A percentile compares a stretch with the other conserved stretches of the same genome.
Evolutionary conservation across 73 alveolate species (phyloP).

Genomic region (Paramecium primaurelia): DNA sequence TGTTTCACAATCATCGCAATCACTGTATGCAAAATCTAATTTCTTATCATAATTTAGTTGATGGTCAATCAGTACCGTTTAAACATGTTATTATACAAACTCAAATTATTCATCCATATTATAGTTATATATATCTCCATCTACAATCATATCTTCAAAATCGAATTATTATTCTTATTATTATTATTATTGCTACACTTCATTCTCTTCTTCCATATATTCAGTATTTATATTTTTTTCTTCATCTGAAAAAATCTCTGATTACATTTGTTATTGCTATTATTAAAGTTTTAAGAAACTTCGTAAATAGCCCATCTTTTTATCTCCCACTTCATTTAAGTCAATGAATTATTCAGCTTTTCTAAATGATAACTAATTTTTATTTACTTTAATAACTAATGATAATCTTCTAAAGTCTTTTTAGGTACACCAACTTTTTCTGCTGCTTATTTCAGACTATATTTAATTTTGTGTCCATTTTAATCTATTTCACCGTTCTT

Average conservation of each 20-base stretch:
- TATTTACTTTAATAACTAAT: neutral
- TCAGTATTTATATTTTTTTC: neutral
- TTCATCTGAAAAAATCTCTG: neutral
- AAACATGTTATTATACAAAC: neutral
- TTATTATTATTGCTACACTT: neutral
- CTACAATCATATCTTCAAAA: neutral
- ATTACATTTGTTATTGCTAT: neutral
- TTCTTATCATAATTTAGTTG: neutral
- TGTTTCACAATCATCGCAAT: neutral
- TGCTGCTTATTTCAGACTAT: neutral
- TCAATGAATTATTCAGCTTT: neutral
- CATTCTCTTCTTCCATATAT: neutral
- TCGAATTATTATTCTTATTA: neutral
- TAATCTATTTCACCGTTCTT: neutral
- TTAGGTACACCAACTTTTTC: conserved; percentile 34
- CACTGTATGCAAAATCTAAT: neutral
- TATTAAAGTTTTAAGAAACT: neutral
- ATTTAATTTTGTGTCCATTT: conserved; percentile 4
- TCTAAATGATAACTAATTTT: neutral
- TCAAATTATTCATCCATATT: neutral
- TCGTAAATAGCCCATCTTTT: conserved; percentile 25
- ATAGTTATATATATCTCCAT: neutral
- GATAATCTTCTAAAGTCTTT: conserved; percentile 46
- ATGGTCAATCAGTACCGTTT: neutral
- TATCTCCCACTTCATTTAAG: neutral